Base-by-base conservation (phyloP, 352 stramenopile genomes). In the Globisporangium nagaii region DNA sequence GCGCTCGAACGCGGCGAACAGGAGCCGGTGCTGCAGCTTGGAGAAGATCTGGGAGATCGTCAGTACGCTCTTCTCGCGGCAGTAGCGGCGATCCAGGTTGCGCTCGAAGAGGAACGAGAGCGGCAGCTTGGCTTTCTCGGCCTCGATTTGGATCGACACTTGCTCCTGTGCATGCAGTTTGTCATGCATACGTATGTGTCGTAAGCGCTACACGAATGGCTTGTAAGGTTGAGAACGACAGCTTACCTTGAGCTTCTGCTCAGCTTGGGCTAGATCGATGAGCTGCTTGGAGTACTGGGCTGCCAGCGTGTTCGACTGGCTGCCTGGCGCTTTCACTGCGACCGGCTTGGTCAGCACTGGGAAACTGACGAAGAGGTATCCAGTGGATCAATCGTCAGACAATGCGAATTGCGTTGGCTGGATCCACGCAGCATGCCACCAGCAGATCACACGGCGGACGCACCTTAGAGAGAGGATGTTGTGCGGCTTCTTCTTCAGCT, bases 91-190 rank as follows among this genome's bases (percentile, higher is more conserved):
- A 31, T 83, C 68, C 19, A 92, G 55, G 20, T 85, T 83, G 47
- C 73, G 76, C 42, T 90, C 79, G 30, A 92, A 92, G 47, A 92
- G 71, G 47, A 90, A 90, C 13, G 71, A 70, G 13, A 92, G 60
- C 17, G 81, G 81, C 11, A 92, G 46, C 15, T 66, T 72, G 19
- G 79, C 65, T 19, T 87, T 82, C 34, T 88, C 71, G 0, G 50
- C 57, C 8, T 80, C 66, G 22, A 92, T 88, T 12, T 69, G 64
- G 5, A 50, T 50, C 31, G 53, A 58, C 1, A 88, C 60, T 13
- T 39, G 65, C 15, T 70, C 39, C 57, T 88, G 30, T 13, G 41
- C 9, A 22, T 6, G 5, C n/a, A 49, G 2, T 12, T 4, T 10
- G 30, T 25, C 8, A 49, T 5, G 22, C 17, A 32, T 47, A 20